phyloP scores from a whole-genome alignment of 345 rosid genomes.

The Camelina sativa region DNA sequence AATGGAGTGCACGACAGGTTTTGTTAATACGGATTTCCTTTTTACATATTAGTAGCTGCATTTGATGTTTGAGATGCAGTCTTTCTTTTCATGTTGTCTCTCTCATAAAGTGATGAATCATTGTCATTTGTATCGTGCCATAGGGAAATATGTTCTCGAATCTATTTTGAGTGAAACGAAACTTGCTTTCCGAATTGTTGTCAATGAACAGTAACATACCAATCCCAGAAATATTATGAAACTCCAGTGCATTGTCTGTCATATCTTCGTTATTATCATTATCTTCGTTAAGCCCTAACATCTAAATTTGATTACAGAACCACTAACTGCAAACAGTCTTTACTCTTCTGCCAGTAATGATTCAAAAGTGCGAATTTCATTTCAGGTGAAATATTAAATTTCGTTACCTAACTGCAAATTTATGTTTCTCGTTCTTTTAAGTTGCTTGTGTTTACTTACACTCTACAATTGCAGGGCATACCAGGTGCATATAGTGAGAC shows the following conservation, averaged over 20 bases:
- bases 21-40: background rate
- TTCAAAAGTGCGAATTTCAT: constrained; percentile 76
- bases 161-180: constrained; percentile 16
- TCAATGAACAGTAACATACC: background rate
- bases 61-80: constrained; percentile 1
- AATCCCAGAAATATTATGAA: constrained; percentile 12
- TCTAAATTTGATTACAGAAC: constrained; percentile 61
- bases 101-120: constrained; percentile 21
- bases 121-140: background rate
- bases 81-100: constrained; percentile 14
- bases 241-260: constrained; percentile 34
- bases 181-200: background rate
- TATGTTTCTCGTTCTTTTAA: constrained; percentile 21
- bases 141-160: constrained; percentile 19
- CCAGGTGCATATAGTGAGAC: constrained; percentile 94
- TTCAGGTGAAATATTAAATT: constrained; percentile 61
- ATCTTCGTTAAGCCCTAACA: constrained; percentile 14
- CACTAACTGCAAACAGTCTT: constrained; percentile 59
- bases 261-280: constrained; percentile 6
- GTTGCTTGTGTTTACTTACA: constrained; percentile 31
- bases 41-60: background rate
- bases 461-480: constrained; percentile 61
- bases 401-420: constrained; percentile 17
- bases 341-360: constrained; percentile 50
- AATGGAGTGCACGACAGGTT: background rate